These are phyloP conservation scores for Taphrina populina DNA, from an alignment of 1,139 yeast genomes.

Conservation along the genomic window DNA sequence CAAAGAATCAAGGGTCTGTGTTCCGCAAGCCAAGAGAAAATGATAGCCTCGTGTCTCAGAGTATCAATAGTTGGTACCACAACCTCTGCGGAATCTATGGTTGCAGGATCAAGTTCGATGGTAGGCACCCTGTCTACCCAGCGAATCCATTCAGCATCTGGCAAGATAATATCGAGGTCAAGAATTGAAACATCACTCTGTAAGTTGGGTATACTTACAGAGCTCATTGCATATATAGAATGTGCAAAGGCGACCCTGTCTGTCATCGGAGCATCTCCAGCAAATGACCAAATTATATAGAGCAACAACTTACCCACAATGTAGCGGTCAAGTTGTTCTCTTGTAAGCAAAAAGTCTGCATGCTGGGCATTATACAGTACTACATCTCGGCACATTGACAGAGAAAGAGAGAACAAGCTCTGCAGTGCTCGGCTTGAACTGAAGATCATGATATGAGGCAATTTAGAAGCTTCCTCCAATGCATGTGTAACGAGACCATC, in stretches of 20 bases:
- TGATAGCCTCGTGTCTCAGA: conserved; percentile 60
- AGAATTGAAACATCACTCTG: conserved; percentile 40
- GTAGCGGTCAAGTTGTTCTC: conserved; percentile 43
- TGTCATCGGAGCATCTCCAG: conserved; percentile 56
- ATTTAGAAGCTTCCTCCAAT: conserved; percentile 41
- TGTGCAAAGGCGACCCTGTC: conserved; percentile 51
- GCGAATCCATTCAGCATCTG: conserved; percentile 55
- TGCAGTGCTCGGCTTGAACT: conserved; percentile 48
- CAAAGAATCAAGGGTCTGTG: conserved; percentile 69
- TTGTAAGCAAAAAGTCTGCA: conserved; percentile 41
- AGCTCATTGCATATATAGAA: conserved; percentile 42
- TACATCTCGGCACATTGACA: conserved; percentile 40
- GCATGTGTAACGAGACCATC: not conserved
- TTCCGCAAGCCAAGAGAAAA: conserved; percentile 59
- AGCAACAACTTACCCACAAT: conserved; percentile 49
- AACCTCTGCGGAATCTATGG: conserved; percentile 60
- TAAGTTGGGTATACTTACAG: conserved; percentile 31
- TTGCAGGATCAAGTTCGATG: conserved; percentile 60
- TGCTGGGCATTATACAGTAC: conserved; percentile 40
- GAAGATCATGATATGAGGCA: conserved; percentile 59
- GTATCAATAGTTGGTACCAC: conserved; percentile 84
- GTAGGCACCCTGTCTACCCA: conserved; percentile 53
- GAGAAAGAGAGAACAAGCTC: conserved; percentile 46
- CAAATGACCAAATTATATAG: conserved; percentile 65
- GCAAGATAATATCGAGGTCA: conserved; percentile 54